These are phyloP conservation scores for Trichoderma sp. DNA, from an alignment of 2,329 filamentous ascomycete species.

Conservation along the genomic window DNA sequence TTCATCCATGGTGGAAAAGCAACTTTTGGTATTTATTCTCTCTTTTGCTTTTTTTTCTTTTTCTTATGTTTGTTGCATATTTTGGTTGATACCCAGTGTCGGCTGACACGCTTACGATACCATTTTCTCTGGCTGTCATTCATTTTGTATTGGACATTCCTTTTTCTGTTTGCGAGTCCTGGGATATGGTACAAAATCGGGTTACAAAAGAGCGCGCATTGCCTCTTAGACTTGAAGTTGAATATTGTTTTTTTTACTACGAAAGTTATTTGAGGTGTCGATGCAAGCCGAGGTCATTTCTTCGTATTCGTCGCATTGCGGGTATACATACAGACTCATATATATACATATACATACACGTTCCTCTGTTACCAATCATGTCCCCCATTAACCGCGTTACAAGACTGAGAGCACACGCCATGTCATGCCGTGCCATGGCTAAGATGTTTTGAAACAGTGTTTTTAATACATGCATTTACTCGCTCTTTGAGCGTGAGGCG, in stretches of 20 bases:
- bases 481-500: slow-evolving; percentile 41
- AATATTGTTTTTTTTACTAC: not conserved
- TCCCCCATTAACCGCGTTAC: not conserved
- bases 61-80: not conserved
- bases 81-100: slow-evolving; percentile 25
- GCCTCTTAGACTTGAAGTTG: slow-evolving; percentile 1
- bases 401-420: not conserved
- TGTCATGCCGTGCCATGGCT: not conserved
- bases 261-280: not conserved
- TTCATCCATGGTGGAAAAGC: slow-evolving; percentile 3
- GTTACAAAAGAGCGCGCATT: not conserved
- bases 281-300: not conserved
- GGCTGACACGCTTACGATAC: slow-evolving; percentile 19
- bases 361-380: not conserved
- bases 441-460: not conserved
- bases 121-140: slow-evolving; percentile 13
- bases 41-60: not conserved
- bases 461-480: slow-evolving; percentile 34
- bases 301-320: slow-evolving; percentile 15
- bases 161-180: slow-evolving; percentile 2
- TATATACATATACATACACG: slow-evolving; percentile 4
- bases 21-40: not conserved
- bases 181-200: slow-evolving; percentile 15
- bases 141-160: slow-evolving; percentile 18
- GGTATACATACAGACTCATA: slow-evolving; percentile 13